Conservation (phyloP, 2,329 filamentous ascomycete genomes). For the Fusarium sp. region DNA sequence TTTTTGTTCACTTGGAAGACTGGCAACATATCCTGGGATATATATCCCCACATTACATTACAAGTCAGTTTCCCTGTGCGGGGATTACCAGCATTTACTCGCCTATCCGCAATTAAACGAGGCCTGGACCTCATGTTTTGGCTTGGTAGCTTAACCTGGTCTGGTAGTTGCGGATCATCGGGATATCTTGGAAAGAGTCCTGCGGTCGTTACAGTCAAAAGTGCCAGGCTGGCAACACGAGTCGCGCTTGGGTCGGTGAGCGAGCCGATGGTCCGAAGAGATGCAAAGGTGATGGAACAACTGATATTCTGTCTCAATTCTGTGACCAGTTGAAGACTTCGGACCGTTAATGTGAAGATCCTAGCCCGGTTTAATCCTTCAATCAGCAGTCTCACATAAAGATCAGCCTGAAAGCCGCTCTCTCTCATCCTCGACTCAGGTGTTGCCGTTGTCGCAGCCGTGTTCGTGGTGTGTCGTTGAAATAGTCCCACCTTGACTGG, state of each 20-base stretch:
- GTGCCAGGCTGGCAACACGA: slow-evolving; percentile 19
- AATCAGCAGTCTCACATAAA: slow-evolving; percentile 2
- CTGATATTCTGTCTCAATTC: background rate
- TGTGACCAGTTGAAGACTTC: background rate
- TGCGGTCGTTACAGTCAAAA: background rate
- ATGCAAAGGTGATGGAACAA: background rate
- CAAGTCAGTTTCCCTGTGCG: slow-evolving; percentile 23
- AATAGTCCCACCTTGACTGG: slow-evolving; percentile 38
- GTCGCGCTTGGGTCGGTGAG: slow-evolving; percentile 28
- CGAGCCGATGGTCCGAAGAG: slow-evolving; percentile 19
- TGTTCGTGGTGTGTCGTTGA: slow-evolving; percentile 44
- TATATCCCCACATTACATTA: slow-evolving; percentile 19
- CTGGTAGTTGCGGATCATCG: slow-evolving; percentile 20
- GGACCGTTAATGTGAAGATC: background rate
- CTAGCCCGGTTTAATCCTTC: background rate
- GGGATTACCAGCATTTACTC: slow-evolving; percentile 8
- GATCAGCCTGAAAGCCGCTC: slow-evolving; percentile 6
- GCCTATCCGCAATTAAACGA: background rate
- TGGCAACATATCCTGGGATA: background rate
- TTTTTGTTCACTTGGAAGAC: slow-evolving; percentile 12
- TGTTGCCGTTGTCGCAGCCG: slow-evolving; percentile 32
- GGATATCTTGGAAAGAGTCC: slow-evolving; percentile 1
- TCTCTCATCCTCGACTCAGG: background rate
- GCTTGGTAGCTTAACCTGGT: slow-evolving; percentile 14
- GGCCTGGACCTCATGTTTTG: slow-evolving; percentile 6